A percentile compares a stretch with the other conserved stretches of the same genome.
Conservation (phyloP, 192 early-diverging fungal genomes). For the Gaertneriomyces semiglobifer region DNA sequence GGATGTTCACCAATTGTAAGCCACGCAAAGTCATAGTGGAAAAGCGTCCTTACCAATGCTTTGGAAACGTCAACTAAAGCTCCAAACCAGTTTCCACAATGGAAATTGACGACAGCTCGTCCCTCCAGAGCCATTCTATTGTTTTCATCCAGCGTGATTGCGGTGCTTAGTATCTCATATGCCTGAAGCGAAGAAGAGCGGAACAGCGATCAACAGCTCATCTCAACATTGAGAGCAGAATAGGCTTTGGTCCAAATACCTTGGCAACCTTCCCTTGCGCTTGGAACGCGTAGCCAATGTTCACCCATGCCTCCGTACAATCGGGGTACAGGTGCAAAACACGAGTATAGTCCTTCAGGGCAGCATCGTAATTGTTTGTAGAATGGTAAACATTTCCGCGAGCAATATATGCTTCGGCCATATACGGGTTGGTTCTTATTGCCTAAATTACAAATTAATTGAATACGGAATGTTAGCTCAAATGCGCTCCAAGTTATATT, state of each 20-base stretch:
- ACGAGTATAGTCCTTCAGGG: conserved; percentile 49
- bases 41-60: conserved; percentile 38
- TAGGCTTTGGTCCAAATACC: no score
- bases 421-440: conserved; percentile 40
- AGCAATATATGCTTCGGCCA: conserved; percentile 48
- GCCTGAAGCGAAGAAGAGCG: conserved; percentile 22
- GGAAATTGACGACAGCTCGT: conserved; percentile 42
- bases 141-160: conserved; percentile 39
- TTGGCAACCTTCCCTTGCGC: conserved; percentile 23
- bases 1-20: no score
- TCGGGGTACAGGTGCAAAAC: conserved; percentile 53
- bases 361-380: conserved; percentile 17
- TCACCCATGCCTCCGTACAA: conserved; percentile 48
- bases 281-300: conserved; percentile 55
- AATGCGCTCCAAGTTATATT: background rate
- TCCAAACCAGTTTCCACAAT: conserved; percentile 45
- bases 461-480: background rate
- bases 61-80: conserved; percentile 51
- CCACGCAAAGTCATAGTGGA: background rate
- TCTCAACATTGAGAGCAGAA: no score
- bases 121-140: conserved; percentile 55
- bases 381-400: conserved; percentile 51
- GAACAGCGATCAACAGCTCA: no score
- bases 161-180: conserved; percentile 46
- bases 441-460: conserved; percentile 29